phyloP scores from a whole-genome alignment of 2,329 filamentous ascomycete species.

The Paracoccidioides brasiliensis region DNA sequence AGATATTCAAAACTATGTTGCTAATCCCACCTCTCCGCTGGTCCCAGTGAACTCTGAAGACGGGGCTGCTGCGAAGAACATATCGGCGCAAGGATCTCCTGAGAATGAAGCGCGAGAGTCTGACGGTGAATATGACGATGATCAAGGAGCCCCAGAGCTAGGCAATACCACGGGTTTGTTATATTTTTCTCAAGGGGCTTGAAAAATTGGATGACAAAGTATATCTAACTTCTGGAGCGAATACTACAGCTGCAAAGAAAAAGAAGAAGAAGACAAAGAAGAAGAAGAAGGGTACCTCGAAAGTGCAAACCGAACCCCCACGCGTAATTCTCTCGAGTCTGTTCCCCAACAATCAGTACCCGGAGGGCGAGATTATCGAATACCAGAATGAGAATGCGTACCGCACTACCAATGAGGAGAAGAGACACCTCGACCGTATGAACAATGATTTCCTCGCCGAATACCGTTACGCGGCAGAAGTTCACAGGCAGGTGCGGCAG shows the following conservation, averaged over 20 bases:
- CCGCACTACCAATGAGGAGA: slow-evolving; percentile 73
- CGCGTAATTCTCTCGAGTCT: slow-evolving; percentile 60
- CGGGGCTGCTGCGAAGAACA: slow-evolving; percentile 19
- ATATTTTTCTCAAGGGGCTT: neutral
- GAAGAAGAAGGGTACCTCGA: slow-evolving; percentile 50
- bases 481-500: slow-evolving; percentile 76
- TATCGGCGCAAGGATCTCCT: slow-evolving; percentile 20
- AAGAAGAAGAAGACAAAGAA: slow-evolving; percentile 76
- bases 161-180: slow-evolving; percentile 25
- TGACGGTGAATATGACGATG: slow-evolving; percentile 42
- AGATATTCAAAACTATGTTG: neutral
- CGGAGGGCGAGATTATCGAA: slow-evolving; percentile 63
- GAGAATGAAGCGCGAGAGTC: slow-evolving; percentile 39
- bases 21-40: slow-evolving; percentile 6
- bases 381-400: slow-evolving; percentile 66
- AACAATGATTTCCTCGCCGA: slow-evolving; percentile 67
- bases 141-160: slow-evolving; percentile 27
- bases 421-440: slow-evolving; percentile 67
- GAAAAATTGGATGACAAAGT: no score
- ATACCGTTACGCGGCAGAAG: slow-evolving; percentile 73
- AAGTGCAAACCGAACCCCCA: slow-evolving; percentile 63
- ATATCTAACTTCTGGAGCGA: neutral
- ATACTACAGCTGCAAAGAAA: slow-evolving; percentile 43
- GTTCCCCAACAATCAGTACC: slow-evolving; percentile 60
- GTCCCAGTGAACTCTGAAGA: slow-evolving; percentile 27